Percentiles rank a stretch among this genome's conserved stretches.
These are phyloP conservation scores for Ophiostoma montium DNA, from an alignment of 2,329 filamentous ascomycete species.

Conservation along the genomic window DNA sequence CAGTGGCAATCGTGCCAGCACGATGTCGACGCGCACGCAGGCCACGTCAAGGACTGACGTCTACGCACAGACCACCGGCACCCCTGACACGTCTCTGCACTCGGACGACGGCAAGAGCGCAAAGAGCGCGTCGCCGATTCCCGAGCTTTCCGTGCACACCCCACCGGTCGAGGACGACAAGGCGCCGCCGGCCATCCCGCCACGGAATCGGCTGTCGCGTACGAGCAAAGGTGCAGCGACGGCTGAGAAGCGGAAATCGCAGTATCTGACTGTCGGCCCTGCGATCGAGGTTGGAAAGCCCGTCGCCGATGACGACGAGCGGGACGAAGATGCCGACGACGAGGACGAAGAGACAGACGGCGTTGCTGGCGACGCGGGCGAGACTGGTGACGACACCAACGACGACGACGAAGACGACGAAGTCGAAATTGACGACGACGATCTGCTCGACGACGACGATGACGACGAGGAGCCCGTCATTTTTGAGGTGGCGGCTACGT, in stretches of 20 bases:
- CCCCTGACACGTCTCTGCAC: slow-evolving; percentile 38
- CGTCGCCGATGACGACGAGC: slow-evolving; percentile 15
- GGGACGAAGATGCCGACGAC: slow-evolving; percentile 23
- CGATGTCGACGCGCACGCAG: slow-evolving; percentile 56
- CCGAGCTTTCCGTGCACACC: slow-evolving; percentile 1
- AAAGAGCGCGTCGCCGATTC: neutral
- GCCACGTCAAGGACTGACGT: slow-evolving; percentile 58
- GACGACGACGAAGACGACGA: slow-evolving; percentile 29
- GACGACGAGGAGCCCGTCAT: slow-evolving; percentile 52
- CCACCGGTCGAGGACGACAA: neutral
- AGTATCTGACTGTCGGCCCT: slow-evolving; percentile 3
- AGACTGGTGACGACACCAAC: slow-evolving; percentile 23
- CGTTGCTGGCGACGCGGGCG: slow-evolving; percentile 21
- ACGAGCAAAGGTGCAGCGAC: neutral
- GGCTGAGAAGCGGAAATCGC: neutral
- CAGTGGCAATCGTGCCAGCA: slow-evolving; percentile 58
- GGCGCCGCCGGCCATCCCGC: neutral
- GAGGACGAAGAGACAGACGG: slow-evolving; percentile 34
- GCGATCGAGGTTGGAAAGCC: slow-evolving; percentile 13
- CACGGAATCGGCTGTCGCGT: neutral
- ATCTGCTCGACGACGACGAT: slow-evolving; percentile 28
- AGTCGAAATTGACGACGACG: slow-evolving; percentile 20
- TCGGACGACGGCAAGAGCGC: slow-evolving; percentile 32
- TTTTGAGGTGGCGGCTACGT: slow-evolving; percentile 48
- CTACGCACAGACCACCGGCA: slow-evolving; percentile 45